phyloP scores from a whole-genome alignment of 257 asterid species.

The Prunella vulgaris region DNA sequence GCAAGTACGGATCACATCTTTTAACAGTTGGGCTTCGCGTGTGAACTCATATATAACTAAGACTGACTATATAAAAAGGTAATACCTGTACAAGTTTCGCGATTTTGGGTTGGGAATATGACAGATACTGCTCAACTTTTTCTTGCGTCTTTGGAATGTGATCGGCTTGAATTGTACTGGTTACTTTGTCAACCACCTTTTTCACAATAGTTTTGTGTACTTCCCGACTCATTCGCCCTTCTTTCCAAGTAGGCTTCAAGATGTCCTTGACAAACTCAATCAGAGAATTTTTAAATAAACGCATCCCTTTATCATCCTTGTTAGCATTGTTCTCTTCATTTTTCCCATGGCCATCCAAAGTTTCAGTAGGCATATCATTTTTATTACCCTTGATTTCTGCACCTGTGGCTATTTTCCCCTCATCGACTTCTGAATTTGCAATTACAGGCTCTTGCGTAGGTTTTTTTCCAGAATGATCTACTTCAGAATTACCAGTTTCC shows the following conservation, averaged over 20 bases:
- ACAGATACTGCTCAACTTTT: slow-evolving; percentile 68
- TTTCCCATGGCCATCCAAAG: slow-evolving; percentile 39
- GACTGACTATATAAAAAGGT: not conserved
- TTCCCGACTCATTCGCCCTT: slow-evolving; percentile 90
- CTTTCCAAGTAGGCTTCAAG: slow-evolving; percentile 89
- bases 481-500: slow-evolving; percentile 23
- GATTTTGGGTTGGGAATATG: slow-evolving; percentile 67
- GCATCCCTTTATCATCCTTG: slow-evolving; percentile 78
- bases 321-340: slow-evolving; percentile 41
- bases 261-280: slow-evolving; percentile 84
- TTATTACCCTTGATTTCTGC: slow-evolving; percentile 32
- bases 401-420: slow-evolving; percentile 20
- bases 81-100: slow-evolving; percentile 87
- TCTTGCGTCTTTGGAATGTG: slow-evolving; percentile 82
- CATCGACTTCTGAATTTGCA: slow-evolving; percentile 32
- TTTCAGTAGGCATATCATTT: slow-evolving; percentile 39
- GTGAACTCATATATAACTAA: not conserved
- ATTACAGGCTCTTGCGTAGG: slow-evolving; percentile 28
- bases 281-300: slow-evolving; percentile 76
- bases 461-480: slow-evolving; percentile 24
- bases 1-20: not conserved
- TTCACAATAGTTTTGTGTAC: slow-evolving; percentile 87
- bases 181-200: slow-evolving; percentile 94
- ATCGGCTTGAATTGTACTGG: slow-evolving; percentile 55
- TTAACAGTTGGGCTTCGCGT: not conserved